A percentile compares a stretch with the other conserved stretches of the same genome.
phyloP scores from a whole-genome alignment of 306 rosid genomes.

The Glycyrrhiza uralensis region DNA sequence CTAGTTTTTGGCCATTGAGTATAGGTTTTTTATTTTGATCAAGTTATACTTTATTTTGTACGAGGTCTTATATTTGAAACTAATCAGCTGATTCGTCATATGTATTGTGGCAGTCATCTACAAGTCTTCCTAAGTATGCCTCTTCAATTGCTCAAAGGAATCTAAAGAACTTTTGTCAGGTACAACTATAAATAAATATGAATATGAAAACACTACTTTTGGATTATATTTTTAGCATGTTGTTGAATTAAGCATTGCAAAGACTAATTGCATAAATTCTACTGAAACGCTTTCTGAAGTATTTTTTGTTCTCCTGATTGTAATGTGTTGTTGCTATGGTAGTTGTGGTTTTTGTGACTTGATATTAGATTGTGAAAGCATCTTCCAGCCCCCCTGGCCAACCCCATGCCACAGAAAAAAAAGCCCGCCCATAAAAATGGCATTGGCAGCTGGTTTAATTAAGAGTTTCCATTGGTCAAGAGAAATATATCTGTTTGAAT shows the following conservation, averaged over 20 bases:
- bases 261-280: neutral
- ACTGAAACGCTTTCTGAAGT: neutral
- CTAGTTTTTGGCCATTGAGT: neutral
- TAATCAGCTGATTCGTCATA: neutral
- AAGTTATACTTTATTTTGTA: neutral
- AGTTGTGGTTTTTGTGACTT: neutral
- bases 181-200: neutral
- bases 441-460: neutral
- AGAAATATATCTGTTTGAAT: neutral
- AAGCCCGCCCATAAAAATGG: too few species aligned
- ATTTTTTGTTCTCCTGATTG: neutral
- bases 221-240: neutral
- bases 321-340: neutral
- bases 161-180: constrained; percentile 61
- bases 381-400: too few species aligned
- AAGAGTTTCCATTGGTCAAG: neutral
- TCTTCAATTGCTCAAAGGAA: constrained; percentile 73
- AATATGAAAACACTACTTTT: neutral
- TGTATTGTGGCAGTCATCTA: constrained; percentile 50
- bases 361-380: too few species aligned
- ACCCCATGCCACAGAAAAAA: too few species aligned
- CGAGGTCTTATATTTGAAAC: neutral
- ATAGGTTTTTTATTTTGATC: neutral
- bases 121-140: constrained; percentile 67
- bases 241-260: neutral